Conservation (phyloP, 116 monocot genomes). For the Cymodocea nodosa region DNA sequence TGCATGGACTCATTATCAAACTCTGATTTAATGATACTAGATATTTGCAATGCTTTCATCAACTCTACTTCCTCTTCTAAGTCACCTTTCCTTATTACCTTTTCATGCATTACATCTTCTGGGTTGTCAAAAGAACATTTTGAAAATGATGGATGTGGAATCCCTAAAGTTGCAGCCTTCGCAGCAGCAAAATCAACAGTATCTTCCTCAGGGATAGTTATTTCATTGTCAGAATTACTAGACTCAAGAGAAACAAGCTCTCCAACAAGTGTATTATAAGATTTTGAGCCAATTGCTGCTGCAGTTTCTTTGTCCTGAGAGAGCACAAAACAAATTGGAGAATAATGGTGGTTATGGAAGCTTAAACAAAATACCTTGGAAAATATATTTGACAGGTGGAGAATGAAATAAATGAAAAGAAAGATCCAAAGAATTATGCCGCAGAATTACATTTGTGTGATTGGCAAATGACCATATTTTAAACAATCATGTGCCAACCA, state of each 20-base stretch:
- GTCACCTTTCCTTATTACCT: constrained; percentile 52
- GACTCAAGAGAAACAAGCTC: constrained; percentile 73
- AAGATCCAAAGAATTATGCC: not conserved
- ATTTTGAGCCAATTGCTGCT: constrained; percentile 66
- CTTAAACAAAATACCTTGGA: not conserved
- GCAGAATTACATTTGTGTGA: too few relatives aligned
- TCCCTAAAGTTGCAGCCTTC: constrained; percentile 70
- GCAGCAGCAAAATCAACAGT: constrained; percentile 87
- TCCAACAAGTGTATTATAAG: constrained; percentile 82
- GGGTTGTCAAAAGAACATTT: constrained; percentile 70
- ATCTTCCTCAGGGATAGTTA: constrained; percentile 36
- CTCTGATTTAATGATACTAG: constrained; percentile 23
- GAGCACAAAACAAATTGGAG: not conserved
- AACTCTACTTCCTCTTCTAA: constrained; percentile 71
- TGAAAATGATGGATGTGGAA: constrained; percentile 69
- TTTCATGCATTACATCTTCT: constrained; percentile 17
- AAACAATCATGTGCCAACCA: too few relatives aligned
- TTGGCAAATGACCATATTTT: too few relatives aligned
- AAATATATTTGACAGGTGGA: not conserved
- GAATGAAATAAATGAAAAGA: not conserved
- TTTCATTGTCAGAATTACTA: constrained; percentile 17
- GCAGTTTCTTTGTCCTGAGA: constrained; percentile 71
- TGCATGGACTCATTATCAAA: constrained; percentile 10
- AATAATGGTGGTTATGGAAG: not conserved
- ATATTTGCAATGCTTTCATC: constrained; percentile 54